A percentile compares a stretch with the other conserved stretches of the same genome.
phyloP scores from a whole-genome alignment of 179 eudicot species.

The Beta macrorhiza region DNA sequence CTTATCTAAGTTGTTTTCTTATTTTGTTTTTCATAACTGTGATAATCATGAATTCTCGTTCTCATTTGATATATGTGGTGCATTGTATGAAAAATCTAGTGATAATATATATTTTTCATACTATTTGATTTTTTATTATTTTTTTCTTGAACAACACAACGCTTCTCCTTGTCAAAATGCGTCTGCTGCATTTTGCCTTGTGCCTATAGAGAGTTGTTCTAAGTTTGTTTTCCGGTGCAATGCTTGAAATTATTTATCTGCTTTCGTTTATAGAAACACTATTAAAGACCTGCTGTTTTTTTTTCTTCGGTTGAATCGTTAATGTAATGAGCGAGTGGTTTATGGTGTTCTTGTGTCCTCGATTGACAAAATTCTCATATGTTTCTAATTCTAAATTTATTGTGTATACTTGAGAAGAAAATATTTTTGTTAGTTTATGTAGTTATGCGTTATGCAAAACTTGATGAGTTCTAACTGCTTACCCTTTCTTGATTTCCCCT shows the following conservation, averaged over 20 bases:
- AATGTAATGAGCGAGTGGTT: background rate
- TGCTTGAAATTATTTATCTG: background rate
- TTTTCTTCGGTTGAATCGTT: background rate
- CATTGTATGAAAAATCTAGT: no score
- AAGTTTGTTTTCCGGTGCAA: background rate
- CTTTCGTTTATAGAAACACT: background rate
- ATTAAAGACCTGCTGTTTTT: background rate
- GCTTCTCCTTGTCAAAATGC: background rate
- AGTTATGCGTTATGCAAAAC: background rate
- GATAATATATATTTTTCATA: background rate
- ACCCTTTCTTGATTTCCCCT: slow-evolving; percentile 20
- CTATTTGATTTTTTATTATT: background rate
- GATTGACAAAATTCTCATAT: background rate
- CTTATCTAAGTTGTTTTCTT: background rate
- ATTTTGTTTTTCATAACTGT: background rate
- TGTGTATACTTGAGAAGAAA: background rate
- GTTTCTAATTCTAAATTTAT: background rate
- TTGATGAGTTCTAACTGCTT: slow-evolving; percentile 1
- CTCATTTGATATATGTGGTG: no score
- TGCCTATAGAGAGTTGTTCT: background rate
- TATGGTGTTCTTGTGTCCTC: background rate
- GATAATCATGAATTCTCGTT: background rate
- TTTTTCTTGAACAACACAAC: background rate
- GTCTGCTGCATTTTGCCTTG: background rate
- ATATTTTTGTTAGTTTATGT: background rate